Base-by-base conservation (phyloP, 1,284 basidiomycete genomes). In the Pascua sp. region DNA sequence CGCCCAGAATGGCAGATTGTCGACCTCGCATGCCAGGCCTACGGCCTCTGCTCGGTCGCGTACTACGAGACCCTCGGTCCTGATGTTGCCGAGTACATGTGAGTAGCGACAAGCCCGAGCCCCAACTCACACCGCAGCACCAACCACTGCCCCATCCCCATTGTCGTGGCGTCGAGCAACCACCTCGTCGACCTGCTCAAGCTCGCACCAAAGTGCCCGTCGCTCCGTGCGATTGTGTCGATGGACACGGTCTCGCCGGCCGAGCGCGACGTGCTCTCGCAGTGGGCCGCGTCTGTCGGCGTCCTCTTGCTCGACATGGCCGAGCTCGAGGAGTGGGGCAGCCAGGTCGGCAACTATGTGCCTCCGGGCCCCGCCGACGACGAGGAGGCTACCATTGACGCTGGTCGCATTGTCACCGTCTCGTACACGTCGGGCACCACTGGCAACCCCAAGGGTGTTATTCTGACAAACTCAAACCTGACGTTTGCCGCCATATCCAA, bases 61-160 rank as follows among this genome's bases (percentile, higher is more conserved):
- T 80, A 97, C 61, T 97, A 97, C 76, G 92, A 96, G 71, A 95
- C 92, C 0, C 80, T 96, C 47, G 94, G 94, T 4, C 86, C 85
- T 62, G 87, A 91, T 56, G 58, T 71, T 24, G 64, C 55, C 18
- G 56, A 66, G 55, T 69, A 71, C 66, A 64, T 66, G 70, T 73
- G 52, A 65, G 69, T n/a, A n/a, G n/a, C n/a, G n/a, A n/a, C n/a
- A n/a, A n/a, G n/a, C n/a, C n/a, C n/a, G n/a, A n/a, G n/a, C n/a
- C n/a, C n/a, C n/a, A n/a, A 11, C 49, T 32, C 24, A 48, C 37
- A 56, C 39, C 32, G 60, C 67, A 93, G 90, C 59, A 87, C 91
- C 72, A 88, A 90, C 72, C 93, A 97, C 71, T 83, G 91, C 43
- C 84, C 90, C 56, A 76, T 90, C 18, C 82, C 89, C 3, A 80